A percentile compares a stretch with the other conserved stretches of the same genome.
Conservation (phyloP, 345 rosid genomes). For the Geranium rotundifolium region DNA sequence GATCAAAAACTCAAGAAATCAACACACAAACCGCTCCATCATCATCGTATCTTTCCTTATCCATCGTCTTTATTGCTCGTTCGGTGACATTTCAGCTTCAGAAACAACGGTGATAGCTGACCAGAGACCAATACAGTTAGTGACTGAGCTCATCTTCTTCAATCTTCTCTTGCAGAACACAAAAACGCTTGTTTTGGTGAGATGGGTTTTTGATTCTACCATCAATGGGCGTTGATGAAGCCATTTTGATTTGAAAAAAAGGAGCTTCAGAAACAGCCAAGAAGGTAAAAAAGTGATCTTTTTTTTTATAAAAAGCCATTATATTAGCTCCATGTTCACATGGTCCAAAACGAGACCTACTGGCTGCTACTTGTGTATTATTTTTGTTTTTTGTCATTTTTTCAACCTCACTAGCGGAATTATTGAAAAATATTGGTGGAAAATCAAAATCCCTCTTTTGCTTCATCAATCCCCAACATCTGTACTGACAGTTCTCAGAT, state of each 20-base stretch:
- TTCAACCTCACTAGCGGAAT: too few relatives aligned
- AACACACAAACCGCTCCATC: background rate
- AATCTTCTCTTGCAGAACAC: too few relatives aligned
- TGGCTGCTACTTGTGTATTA: background rate
- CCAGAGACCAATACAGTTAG: background rate
- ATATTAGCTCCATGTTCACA: background rate
- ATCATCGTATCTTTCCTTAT: background rate
- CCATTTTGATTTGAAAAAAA: too few relatives aligned
- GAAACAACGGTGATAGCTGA: background rate
- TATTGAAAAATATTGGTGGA: background rate
- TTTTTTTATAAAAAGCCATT: too few relatives aligned
- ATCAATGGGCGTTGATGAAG: too few relatives aligned
- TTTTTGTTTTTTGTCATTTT: too few relatives aligned
- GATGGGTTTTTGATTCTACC: too few relatives aligned
- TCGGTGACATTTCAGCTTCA: background rate
- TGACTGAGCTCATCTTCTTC: background rate
- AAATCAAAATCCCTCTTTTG: background rate
- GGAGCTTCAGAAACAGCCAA: too few relatives aligned
- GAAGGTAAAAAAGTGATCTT: too few relatives aligned
- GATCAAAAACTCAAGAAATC: background rate
- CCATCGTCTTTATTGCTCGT: background rate
- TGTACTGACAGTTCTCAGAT: constrained; percentile 13
- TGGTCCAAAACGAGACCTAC: background rate
- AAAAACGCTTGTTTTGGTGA: too few relatives aligned
- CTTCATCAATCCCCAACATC: background rate